These are phyloP conservation scores for Suillus discolor DNA, from an alignment of 768 basidiomycete genomes.

Conservation along the genomic window DNA sequence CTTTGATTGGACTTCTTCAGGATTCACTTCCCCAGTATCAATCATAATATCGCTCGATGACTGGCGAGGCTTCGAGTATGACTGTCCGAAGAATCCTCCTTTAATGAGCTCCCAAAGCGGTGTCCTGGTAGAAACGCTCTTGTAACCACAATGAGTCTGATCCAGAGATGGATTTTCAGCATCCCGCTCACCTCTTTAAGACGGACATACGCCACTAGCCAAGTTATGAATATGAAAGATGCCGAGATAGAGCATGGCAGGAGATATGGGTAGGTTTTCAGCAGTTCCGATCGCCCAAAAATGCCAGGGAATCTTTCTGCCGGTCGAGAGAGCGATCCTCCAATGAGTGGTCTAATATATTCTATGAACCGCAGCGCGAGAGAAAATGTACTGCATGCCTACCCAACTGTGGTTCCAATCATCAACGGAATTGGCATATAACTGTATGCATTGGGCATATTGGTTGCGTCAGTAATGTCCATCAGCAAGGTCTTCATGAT, in stretches of 20 bases:
- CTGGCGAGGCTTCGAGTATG: background rate
- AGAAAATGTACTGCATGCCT: slow-evolving; percentile 15
- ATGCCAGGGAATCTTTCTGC: slow-evolving; percentile 62
- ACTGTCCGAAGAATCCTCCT: background rate
- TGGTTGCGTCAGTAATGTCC: slow-evolving; percentile 42
- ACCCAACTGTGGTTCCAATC: slow-evolving; percentile 45
- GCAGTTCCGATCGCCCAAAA: slow-evolving; percentile 59
- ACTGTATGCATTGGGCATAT: slow-evolving; percentile 47
- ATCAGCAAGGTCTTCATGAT: slow-evolving; percentile 44
- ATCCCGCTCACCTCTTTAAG: slow-evolving; percentile 51
- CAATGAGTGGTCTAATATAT: slow-evolving; percentile 55
- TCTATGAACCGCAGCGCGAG: slow-evolving; percentile 4
- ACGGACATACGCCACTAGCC: slow-evolving; percentile 49
- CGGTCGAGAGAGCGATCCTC: slow-evolving; percentile 60
- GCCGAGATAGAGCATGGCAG: slow-evolving; percentile 68
- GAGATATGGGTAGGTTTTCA: slow-evolving; percentile 72
- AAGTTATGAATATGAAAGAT: slow-evolving; percentile 51
- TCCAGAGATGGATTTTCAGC: background rate
- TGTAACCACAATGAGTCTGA: background rate
- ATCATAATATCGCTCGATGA: background rate
- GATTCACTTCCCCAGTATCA: background rate
- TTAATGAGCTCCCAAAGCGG: background rate
- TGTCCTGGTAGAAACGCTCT: background rate
- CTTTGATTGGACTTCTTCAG: background rate
- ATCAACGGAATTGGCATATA: slow-evolving; percentile 56